Percentiles rank a stretch among this genome's conserved stretches.
These are phyloP conservation scores for Stephania cephalantha DNA, from an alignment of 164 flowering plant genomes.

Conservation along the genomic window DNA sequence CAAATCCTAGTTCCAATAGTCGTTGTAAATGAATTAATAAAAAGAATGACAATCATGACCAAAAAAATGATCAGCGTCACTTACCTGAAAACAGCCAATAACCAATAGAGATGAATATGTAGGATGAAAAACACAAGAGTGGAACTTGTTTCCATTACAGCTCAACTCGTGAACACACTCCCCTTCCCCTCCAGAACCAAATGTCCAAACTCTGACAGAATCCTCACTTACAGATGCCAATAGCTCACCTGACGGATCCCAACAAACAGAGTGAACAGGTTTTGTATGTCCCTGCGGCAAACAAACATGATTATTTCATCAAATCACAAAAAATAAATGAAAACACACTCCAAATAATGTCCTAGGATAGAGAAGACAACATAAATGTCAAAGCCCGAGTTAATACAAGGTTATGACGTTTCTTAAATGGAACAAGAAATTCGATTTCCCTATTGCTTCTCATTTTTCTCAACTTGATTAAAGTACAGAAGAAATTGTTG, in stretches of 20 bases:
- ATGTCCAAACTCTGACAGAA: slow-evolving; percentile 56
- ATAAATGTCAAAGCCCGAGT: neutral
- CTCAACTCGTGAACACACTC: slow-evolving; percentile 64
- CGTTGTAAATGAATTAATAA: neutral
- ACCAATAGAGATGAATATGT: slow-evolving; percentile 43
- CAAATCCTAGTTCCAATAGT: neutral
- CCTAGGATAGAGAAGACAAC: neutral
- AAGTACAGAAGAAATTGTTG: neutral
- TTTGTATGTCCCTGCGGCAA: slow-evolving; percentile 53
- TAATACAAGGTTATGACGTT: neutral
- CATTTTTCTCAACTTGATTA: neutral
- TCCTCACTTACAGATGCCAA: slow-evolving; percentile 77
- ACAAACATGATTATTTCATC: neutral
- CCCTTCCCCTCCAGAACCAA: slow-evolving; percentile 49
- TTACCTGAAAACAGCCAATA: slow-evolving; percentile 74
- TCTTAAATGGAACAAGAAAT: neutral
- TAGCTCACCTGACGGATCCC: slow-evolving; percentile 69
- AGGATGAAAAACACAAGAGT: slow-evolving; percentile 74
- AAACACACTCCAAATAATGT: neutral
- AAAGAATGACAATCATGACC: neutral
- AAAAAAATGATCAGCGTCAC: slow-evolving; percentile 12
- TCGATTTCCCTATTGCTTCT: neutral
- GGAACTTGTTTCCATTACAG: slow-evolving; percentile 47
- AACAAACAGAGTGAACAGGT: slow-evolving; percentile 51
- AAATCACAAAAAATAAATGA: neutral